Conservation (phyloP, 352 stramenopile genomes). For the Pythium brassicae region DNA sequence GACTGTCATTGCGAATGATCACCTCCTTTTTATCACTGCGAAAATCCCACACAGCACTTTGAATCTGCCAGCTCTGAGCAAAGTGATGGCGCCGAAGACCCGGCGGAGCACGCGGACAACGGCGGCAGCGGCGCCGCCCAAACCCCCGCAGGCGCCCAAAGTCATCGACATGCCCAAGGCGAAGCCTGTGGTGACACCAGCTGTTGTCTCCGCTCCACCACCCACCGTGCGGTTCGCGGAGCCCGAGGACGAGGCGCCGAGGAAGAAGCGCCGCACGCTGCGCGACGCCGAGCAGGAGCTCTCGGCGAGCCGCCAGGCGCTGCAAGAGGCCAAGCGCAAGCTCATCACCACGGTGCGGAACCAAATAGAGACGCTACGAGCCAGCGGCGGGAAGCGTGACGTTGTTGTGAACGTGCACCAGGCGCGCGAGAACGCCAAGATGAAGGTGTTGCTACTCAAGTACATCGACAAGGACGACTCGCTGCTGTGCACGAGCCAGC, state of each 20-base stretch:
- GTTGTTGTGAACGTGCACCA: constrained; percentile 12
- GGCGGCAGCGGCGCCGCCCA: neutral
- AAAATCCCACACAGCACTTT: neutral
- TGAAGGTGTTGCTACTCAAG: constrained; percentile 83
- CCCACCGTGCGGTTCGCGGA: neutral
- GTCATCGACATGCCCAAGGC: neutral
- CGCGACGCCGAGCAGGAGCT: constrained; percentile 66
- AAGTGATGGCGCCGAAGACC: constrained; percentile 8
- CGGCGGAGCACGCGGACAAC: neutral
- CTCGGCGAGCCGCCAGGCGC: constrained; percentile 30
- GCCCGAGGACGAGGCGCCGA: constrained; percentile 22
- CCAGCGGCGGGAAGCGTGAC: neutral
- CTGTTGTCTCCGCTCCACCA: neutral
- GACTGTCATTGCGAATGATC: neutral
- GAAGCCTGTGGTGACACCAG: no score
- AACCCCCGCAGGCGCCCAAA: neutral
- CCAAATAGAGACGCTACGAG: neutral
- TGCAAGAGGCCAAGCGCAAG: constrained; percentile 58
- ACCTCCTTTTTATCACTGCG: neutral
- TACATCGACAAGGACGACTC: constrained; percentile 86
- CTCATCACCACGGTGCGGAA: constrained; percentile 55
- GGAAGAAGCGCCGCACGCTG: constrained; percentile 69
- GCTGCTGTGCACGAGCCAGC: constrained; percentile 67
- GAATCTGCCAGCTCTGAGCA: neutral
- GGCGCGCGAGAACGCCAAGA: constrained; percentile 82